Conservation (phyloP, 1,284 basidiomycete genomes). For the Singerocomus inundabilis region DNA sequence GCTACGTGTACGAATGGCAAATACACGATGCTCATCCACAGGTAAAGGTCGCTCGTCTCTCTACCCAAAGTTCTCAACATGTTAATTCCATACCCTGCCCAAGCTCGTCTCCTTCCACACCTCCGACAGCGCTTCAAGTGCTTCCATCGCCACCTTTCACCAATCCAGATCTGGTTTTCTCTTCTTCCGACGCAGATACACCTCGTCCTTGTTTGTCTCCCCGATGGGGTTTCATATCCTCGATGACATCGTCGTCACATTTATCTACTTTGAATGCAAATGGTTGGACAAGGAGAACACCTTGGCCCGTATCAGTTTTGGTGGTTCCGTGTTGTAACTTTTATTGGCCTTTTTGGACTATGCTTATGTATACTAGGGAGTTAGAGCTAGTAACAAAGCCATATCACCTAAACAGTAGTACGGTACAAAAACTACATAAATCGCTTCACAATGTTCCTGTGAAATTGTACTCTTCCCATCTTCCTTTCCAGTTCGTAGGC, state of each 20-base stretch:
- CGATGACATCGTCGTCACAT: constrained; percentile 38
- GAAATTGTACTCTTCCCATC: constrained; percentile 16
- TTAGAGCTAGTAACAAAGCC: too few species aligned
- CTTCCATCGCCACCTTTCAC: constrained; percentile 32
- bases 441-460: constrained; percentile 4
- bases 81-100: not conserved
- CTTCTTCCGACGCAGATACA: constrained; percentile 21
- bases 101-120: constrained; percentile 29
- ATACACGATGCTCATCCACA: constrained; percentile 24
- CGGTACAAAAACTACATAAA: constrained; percentile 8
- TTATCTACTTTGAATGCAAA: constrained; percentile 35
- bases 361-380: not conserved
- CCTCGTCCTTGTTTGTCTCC: constrained; percentile 28
- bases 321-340: constrained; percentile 8
- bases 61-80: not conserved
- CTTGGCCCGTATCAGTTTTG: constrained; percentile 13
- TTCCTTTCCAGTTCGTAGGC: constrained; percentile 18
- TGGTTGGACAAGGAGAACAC: constrained; percentile 28
- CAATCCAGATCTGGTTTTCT: constrained; percentile 19
- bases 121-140: not conserved
- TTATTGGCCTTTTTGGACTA: not conserved
- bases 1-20: constrained; percentile 32
- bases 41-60: constrained; percentile 9
- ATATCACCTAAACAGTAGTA: too few species aligned
- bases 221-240: constrained; percentile 31